Conservation (phyloP, 2,329 filamentous ascomycete genomes). For the Ophiocordyceps camponoti-leonardi region DNA sequence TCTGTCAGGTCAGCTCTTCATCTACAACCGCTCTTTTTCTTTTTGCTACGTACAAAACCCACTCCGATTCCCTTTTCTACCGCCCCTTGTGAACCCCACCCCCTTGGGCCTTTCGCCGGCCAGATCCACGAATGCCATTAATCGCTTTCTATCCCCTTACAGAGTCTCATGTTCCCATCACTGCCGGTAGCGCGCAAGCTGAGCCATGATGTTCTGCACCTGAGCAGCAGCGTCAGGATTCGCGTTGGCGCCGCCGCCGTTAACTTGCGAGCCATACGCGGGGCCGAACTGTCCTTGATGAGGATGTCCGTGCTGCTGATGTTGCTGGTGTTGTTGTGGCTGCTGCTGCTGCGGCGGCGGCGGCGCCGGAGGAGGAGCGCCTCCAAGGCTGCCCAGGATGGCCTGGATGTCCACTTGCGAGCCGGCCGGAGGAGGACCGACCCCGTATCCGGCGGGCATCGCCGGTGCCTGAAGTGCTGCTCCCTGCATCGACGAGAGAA, state of each 20-base stretch:
- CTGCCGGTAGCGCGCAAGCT: conserved; percentile 48
- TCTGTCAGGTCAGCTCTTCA: background rate
- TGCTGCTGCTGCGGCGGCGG: background rate
- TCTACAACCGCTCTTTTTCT: background rate
- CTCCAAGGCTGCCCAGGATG: conserved; percentile 23
- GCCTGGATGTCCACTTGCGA: conserved; percentile 27
- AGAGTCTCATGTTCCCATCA: conserved; percentile 7
- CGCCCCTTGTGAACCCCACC: background rate
- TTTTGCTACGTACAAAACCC: background rate
- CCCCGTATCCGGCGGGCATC: conserved; percentile 2
- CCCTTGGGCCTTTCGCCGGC: background rate
- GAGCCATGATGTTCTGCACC: conserved; percentile 59
- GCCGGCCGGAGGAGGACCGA: conserved; percentile 8
- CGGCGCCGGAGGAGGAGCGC: conserved; percentile 3
- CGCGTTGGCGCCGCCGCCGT: conserved; percentile 8
- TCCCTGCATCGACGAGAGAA: conserved; percentile 41
- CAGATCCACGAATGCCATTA: background rate
- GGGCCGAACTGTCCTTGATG: conserved; percentile 11
- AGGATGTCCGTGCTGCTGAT: conserved; percentile 8
- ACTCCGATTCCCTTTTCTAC: no score
- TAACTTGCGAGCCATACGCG: conserved; percentile 13
- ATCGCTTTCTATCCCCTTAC: background rate
- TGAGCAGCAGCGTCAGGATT: conserved; percentile 25
- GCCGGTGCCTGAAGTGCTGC: conserved; percentile 5
- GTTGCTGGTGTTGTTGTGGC: conserved; percentile 3